phyloP scores from a whole-genome alignment of 2,329 filamentous ascomycete genomes.

The Calcarisporium arbuscula region DNA sequence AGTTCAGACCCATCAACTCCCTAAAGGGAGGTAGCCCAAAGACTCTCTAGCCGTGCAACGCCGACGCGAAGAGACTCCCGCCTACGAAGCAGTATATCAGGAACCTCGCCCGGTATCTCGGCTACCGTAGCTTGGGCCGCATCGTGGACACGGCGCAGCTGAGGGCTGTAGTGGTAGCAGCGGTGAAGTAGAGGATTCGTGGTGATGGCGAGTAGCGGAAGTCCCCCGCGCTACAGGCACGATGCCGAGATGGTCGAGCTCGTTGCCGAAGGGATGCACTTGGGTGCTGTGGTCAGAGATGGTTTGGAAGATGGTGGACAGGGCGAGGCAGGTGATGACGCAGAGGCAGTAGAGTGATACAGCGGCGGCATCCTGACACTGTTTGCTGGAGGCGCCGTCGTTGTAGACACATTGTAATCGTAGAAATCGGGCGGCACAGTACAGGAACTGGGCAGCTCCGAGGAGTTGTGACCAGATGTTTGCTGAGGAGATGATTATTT shows the following conservation, averaged over 20 bases:
- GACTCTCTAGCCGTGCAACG: conserved; percentile 14
- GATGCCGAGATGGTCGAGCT: conserved; percentile 24
- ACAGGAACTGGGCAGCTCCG: conserved; percentile 15
- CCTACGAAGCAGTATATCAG: conserved; percentile 17
- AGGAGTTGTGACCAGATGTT: conserved; percentile 25
- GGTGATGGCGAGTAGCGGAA: conserved; percentile 16
- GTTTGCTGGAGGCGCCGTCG: conserved; percentile 10
- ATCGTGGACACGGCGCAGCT: conserved; percentile 20
- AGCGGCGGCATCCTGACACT: conserved; percentile 8
- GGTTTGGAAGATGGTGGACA: conserved; percentile 13
- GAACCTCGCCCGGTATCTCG: conserved; percentile 17
- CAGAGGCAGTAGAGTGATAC: conserved; percentile 17
- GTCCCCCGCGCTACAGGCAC: conserved; percentile 18
- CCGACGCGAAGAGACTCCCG: conserved; percentile 17
- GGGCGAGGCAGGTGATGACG: conserved; percentile 19
- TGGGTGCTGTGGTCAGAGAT: conserved; percentile 22
- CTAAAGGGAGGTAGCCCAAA: conserved; percentile 13
- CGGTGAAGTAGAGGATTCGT: conserved; percentile 12
- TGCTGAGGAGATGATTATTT: conserved; percentile 8
- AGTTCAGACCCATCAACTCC: conserved; percentile 16
- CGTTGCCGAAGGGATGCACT: conserved; percentile 20
- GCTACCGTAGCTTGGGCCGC: conserved; percentile 17
- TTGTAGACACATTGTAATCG: conserved; percentile 3
- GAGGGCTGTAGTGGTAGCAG: conserved; percentile 16
- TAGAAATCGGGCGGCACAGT: conserved; percentile 10